Evolutionary conservation across 441 rosid species (phyloP).

Genomic region (Populus tomentosa): DNA sequence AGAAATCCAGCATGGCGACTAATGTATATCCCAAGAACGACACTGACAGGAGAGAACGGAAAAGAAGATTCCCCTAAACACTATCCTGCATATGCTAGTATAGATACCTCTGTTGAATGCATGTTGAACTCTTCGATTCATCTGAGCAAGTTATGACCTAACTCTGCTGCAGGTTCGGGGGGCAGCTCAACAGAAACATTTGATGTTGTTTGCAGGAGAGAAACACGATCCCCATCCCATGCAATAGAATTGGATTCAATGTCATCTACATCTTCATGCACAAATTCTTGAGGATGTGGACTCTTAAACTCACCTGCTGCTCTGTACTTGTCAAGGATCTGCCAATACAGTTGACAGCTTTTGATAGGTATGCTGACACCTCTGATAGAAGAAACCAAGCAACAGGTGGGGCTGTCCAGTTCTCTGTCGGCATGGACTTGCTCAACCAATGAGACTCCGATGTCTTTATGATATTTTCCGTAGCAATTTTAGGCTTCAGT

Average conservation of each 20-base stretch:
- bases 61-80: neutral
- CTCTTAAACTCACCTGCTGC: constrained; percentile 30
- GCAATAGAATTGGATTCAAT: constrained; percentile 54
- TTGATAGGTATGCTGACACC: constrained; percentile 68
- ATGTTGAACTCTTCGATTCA: constrained; percentile 78
- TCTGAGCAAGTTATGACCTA: constrained; percentile 78
- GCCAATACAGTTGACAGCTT: constrained; percentile 87
- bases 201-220: constrained; percentile 87
- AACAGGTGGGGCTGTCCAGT: constrained; percentile 95
- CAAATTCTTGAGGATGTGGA: constrained; percentile 24
- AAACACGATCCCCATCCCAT: constrained; percentile 94
- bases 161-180: constrained; percentile 79
- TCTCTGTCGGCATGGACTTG: constrained; percentile 62
- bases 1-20: neutral
- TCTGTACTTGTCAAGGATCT: constrained; percentile 67
- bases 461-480: constrained; percentile 60
- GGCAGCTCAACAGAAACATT: constrained; percentile 87
- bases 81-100: neutral
- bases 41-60: neutral
- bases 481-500: constrained; percentile 59
- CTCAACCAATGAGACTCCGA: constrained; percentile 84
- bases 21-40: neutral
- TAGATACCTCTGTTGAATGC: constrained; percentile 86
- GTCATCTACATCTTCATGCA: constrained; percentile 35
- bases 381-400: constrained; percentile 94